Conservation (phyloP, 1,284 basidiomycete species). For the Apiotrichum siamense region DNA sequence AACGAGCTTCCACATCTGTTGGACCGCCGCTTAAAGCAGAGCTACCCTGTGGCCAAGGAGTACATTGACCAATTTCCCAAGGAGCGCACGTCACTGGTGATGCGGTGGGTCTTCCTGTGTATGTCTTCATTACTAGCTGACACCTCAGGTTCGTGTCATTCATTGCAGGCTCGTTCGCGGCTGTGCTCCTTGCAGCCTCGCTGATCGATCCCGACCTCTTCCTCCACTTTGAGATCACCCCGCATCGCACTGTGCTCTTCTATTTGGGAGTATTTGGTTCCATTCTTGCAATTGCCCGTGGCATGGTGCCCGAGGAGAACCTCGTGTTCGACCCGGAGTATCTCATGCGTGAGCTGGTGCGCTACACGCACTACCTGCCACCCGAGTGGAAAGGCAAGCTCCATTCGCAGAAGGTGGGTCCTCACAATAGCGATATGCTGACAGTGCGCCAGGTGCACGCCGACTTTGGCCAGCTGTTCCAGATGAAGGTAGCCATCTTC, state of each 20-base stretch:
- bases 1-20: conserved; percentile 96
- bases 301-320: conserved; percentile 94
- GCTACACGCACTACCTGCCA: conserved; percentile 93
- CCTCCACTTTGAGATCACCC: conserved; percentile 89
- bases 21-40: conserved; percentile 73
- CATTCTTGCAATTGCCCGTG: conserved; percentile 78
- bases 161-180: conserved; percentile 90
- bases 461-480: conserved; percentile 82
- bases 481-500: conserved; percentile 82
- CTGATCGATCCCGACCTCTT: conserved; percentile 88
- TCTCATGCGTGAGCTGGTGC: conserved; percentile 82
- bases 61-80: conserved; percentile 98
- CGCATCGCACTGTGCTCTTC: conserved; percentile 86
- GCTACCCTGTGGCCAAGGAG: conserved; percentile 81
- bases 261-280: conserved; percentile 84
- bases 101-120: conserved; percentile 57
- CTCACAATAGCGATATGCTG: not conserved
- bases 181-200: conserved; percentile 83
- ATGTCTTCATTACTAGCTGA: not conserved
- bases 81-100: conserved; percentile 78
- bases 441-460: conserved; percentile 68
- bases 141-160: conserved; percentile 85
- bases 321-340: conserved; percentile 87
- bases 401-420: conserved; percentile 72
- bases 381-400: conserved; percentile 81